Evolutionary conservation across 169 alveolate genomes (phyloP).

Genomic region (Blepharisma undulans): DNA sequence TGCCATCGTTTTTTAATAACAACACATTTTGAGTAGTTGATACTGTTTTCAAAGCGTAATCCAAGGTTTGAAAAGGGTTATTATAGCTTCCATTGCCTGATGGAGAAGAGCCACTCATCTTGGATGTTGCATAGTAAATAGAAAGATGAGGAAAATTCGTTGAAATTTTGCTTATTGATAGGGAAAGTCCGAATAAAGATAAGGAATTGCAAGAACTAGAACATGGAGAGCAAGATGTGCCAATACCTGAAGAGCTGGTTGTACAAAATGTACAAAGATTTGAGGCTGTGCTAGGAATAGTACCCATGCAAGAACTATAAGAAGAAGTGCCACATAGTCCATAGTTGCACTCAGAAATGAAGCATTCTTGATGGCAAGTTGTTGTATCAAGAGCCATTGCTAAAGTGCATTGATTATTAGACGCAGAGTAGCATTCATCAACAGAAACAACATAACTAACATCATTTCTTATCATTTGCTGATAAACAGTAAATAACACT

Average conservation of each 20-base stretch:
- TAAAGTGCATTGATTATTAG: background rate
- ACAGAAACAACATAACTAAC: background rate
- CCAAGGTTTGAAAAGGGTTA: background rate
- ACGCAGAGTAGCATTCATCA: background rate
- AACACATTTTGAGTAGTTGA: background rate
- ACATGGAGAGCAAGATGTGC: background rate
- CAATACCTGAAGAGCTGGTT: background rate
- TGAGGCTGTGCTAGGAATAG: background rate
- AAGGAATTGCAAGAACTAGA: background rate
- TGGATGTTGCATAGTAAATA: background rate
- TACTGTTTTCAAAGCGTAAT: background rate
- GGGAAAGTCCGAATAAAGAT: background rate
- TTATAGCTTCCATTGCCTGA: background rate
- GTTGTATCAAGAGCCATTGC: background rate
- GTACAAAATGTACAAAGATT: background rate
- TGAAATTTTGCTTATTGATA: background rate
- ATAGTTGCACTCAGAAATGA: background rate
- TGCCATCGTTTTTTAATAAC: background rate
- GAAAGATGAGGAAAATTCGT: background rate
- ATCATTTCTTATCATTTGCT: background rate
- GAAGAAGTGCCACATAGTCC: background rate
- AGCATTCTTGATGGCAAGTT: background rate
- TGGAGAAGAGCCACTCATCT: background rate
- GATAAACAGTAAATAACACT: background rate
- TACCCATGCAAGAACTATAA: background rate